These are phyloP conservation scores for Calvatia gigantea DNA, from an alignment of 768 basidiomycete species.

Conservation along the genomic window DNA sequence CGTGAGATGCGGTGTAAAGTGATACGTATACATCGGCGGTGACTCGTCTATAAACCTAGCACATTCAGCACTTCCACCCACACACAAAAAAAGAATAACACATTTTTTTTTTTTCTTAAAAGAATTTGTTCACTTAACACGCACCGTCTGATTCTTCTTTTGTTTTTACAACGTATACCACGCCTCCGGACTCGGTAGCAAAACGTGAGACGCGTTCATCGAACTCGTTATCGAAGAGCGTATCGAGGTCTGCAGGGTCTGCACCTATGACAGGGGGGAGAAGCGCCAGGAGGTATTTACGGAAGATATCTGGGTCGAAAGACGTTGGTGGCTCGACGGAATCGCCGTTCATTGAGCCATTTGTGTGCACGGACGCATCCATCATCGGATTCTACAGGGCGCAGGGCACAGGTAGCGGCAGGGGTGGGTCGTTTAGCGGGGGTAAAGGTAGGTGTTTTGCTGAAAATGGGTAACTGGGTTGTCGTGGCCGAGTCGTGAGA, in stretches of 20 bases:
- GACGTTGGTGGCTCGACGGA: constrained; percentile 20
- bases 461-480: neutral
- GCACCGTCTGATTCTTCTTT: constrained; percentile 73
- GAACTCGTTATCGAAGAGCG: constrained; percentile 70
- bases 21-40: constrained; percentile 60
- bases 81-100: no score
- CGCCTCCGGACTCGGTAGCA: constrained; percentile 70
- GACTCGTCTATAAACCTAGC: constrained; percentile 51
- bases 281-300: constrained; percentile 64
- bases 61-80: no score
- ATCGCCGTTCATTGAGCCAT: constrained; percentile 26
- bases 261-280: constrained; percentile 85
- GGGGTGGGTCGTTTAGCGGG: neutral
- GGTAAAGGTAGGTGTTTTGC: neutral
- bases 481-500: neutral
- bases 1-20: constrained; percentile 67
- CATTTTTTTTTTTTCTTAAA: no score
- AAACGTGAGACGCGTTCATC: constrained; percentile 74
- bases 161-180: constrained; percentile 79
- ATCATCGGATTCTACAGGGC: constrained; percentile 6
- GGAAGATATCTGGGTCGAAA: constrained; percentile 72
- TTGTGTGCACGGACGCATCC: constrained; percentile 21
- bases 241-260: constrained; percentile 55
- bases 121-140: no score
- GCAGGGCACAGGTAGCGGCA: neutral